Evolutionary conservation across 2,329 filamentous ascomycete genomes (phyloP), one percentile per base, ranked within the genome.

Genomic region (Aspergillus ustus): DNA sequence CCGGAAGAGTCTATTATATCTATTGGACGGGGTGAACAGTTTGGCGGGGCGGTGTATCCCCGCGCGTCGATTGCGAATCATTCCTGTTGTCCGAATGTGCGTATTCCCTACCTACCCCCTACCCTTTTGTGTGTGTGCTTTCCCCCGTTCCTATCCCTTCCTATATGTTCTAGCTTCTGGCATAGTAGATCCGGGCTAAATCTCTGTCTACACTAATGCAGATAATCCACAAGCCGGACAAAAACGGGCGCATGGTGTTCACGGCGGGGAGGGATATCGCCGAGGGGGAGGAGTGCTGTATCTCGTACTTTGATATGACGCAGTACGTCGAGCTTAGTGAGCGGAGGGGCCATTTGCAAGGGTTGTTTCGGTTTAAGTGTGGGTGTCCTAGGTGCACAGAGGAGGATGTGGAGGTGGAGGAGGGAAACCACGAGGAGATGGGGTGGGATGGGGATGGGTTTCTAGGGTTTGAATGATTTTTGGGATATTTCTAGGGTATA

Each of bases 271-370:
- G 66, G 8, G 70, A 75, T 19, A 75, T 75, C 20, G 54, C 61
- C 1, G 51, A 68, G 0, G 73, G 69, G 1, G 70, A 75, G 37
- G 73, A 75, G 63, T 75, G 73, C 53, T 75, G 72, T 44, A 75
- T 75, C 34, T 69, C 73, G 0, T 75, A 75, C 40, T 75, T 75
- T 45, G 72, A 75, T 34, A 31, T 75, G 25, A 68, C 68, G 2
- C 57, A 67, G 46, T 57, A 65, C 34, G 62, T 57, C 1, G 65
- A 67, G 17, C 43, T 73, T 2, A 49, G 50, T 17, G 62, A 62
- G 2, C 69, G 73, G 5, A 64, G 72, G 4, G 66, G 67, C 0
- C 70, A 70, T 63, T 63, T 75, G 3, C 66, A 66, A 19, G 62
- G 55, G 4, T 67, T 71, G 0, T 75, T 75, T 28, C 62, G 68